A percentile compares a stretch with the other conserved stretches of the same genome.
phyloP scores from a whole-genome alignment of 1,284 basidiomycete genomes.

The Microbotryum violaceum region DNA sequence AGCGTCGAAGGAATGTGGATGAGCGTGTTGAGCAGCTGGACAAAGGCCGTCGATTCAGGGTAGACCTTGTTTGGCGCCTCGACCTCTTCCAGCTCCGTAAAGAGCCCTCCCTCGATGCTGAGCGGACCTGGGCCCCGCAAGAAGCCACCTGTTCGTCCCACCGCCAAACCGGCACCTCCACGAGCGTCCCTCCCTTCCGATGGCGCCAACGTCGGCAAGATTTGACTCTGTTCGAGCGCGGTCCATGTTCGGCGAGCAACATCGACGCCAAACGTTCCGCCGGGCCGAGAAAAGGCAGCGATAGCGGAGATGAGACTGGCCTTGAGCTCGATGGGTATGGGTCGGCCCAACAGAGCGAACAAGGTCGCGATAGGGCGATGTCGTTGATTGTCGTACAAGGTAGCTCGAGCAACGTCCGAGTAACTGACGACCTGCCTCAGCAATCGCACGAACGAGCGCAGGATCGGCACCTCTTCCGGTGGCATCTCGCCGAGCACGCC shows the following conservation, averaged over 20 bases:
- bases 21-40: constrained; percentile 71
- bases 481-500: constrained; percentile 46
- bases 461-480: constrained; percentile 66
- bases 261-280: constrained; percentile 60
- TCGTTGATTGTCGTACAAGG: constrained; percentile 67
- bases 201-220: constrained; percentile 42
- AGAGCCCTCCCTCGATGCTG: constrained; percentile 34
- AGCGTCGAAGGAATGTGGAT: constrained; percentile 56
- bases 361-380: constrained; percentile 63
- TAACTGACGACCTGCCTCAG: constrained; percentile 69
- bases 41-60: constrained; percentile 79
- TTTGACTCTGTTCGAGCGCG: constrained; percentile 70
- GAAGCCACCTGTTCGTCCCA: constrained; percentile 45
- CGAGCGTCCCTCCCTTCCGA: constrained; percentile 18
- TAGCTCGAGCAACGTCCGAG: constrained; percentile 69
- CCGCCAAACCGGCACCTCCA: constrained; percentile 13
- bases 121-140: constrained; percentile 17
- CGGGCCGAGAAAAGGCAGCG: constrained; percentile 59
- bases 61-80: constrained; percentile 71
- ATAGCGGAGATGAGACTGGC: constrained; percentile 76
- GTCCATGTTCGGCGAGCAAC: constrained; percentile 75
- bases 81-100: constrained; percentile 69
- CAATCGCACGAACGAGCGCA: constrained; percentile 71
- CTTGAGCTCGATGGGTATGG: constrained; percentile 83
- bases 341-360: constrained; percentile 67